Conservation (phyloP, 495 filamentous ascomycete species). For the Aspergillus heteromorphus region DNA sequence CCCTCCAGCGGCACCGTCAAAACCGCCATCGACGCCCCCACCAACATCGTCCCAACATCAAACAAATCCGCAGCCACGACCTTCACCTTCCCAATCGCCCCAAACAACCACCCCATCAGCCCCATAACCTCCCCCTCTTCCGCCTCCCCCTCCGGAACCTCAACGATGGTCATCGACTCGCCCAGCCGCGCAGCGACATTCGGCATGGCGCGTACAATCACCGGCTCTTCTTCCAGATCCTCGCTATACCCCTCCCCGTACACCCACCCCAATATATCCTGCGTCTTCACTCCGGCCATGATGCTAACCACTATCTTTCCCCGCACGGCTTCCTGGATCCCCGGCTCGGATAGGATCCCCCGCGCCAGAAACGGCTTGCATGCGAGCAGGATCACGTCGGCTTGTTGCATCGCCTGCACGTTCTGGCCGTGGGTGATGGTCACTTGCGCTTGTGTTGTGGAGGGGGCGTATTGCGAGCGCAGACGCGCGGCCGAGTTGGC, state of each 20-base stretch:
- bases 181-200: conserved; percentile 32
- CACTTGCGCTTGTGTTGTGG: too few relatives aligned
- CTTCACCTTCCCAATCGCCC: conserved; percentile 29
- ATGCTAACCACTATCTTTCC: conserved; percentile 84
- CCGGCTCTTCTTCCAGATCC: conserved; percentile 7
- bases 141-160: conserved; percentile 11
- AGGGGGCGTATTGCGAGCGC: background rate
- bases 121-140: conserved; percentile 12
- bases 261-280: conserved; percentile 58
- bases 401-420: conserved; percentile 21
- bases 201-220: conserved; percentile 29
- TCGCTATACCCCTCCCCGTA: conserved; percentile 19
- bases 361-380: conserved; percentile 35
- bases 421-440: conserved; percentile 7
- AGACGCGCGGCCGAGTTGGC: conserved; percentile 17
- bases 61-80: conserved; percentile 23
- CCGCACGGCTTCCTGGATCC: conserved; percentile 35
- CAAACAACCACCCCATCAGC: conserved; percentile 19
- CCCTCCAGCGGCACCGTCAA: conserved; percentile 33
- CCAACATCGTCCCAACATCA: conserved; percentile 28
- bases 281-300: conserved; percentile 69
- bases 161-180: conserved; percentile 32
- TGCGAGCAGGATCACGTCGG: conserved; percentile 30
- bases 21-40: conserved; percentile 27
- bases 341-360: conserved; percentile 22